Percentiles rank a stretch among this genome's conserved stretches.
These are phyloP conservation scores for Purshia tridentata DNA, from an alignment of 306 rosid genomes.

Conservation along the genomic window DNA sequence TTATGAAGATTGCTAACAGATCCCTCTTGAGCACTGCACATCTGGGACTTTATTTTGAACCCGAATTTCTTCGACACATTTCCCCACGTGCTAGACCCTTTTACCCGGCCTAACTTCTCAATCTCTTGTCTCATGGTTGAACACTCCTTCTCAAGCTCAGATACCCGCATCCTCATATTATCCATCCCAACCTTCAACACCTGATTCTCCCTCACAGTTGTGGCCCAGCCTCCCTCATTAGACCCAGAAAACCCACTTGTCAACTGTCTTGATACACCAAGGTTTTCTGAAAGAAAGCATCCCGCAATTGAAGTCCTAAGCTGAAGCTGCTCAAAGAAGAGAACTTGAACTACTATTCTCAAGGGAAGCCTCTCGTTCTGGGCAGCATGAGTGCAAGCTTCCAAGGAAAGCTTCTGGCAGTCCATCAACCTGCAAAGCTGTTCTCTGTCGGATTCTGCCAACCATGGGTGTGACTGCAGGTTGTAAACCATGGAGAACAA, in stretches of 20 bases:
- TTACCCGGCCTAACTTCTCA: slow-evolving; percentile 66
- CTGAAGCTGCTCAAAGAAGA: slow-evolving; percentile 99
- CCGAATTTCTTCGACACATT: slow-evolving; percentile 81
- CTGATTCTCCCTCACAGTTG: slow-evolving; percentile 92
- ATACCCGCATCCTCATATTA: slow-evolving; percentile 91
- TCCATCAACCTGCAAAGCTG: slow-evolving; percentile 90
- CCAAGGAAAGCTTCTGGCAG: slow-evolving; percentile 97
- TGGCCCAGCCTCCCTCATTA: slow-evolving; percentile 89
- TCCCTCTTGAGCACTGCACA: slow-evolving; percentile 98
- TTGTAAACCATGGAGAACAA: slow-evolving; percentile 21
- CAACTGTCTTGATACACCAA: slow-evolving; percentile 81
- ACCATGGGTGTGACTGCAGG: slow-evolving; percentile 96
- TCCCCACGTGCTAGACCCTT: slow-evolving; percentile 78
- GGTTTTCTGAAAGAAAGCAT: slow-evolving; percentile 91
- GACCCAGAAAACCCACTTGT: slow-evolving; percentile 77
- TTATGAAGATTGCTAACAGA: slow-evolving; percentile 72
- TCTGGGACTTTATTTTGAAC: slow-evolving; percentile 85
- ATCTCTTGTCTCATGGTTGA: slow-evolving; percentile 95
- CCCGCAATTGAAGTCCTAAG: slow-evolving; percentile 92
- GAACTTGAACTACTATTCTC: slow-evolving; percentile 90
- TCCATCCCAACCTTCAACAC: slow-evolving; percentile 98
- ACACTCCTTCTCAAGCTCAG: slow-evolving; percentile 97
- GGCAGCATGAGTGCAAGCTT: slow-evolving; percentile 98
- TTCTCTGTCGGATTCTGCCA: slow-evolving; percentile 89
- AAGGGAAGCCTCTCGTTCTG: slow-evolving; percentile 95